Conservation (phyloP, 345 rosid genomes). For the Eucalyptus brandiana region DNA sequence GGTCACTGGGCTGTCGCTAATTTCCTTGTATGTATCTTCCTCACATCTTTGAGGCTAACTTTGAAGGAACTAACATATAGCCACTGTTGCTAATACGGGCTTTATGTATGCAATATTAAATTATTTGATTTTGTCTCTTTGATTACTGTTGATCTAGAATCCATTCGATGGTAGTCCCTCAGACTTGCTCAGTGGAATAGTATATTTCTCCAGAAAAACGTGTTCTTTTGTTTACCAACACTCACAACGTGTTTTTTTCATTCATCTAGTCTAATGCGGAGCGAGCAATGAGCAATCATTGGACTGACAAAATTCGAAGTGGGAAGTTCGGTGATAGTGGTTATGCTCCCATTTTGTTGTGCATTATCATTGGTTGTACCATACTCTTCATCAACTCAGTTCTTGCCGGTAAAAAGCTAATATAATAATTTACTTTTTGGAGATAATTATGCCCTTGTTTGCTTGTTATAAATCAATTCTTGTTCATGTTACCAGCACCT, state of each 20-base stretch:
- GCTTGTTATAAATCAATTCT: conserved; percentile 3
- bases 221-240: neutral
- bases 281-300: conserved; percentile 16
- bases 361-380: conserved; percentile 23
- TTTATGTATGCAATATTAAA: neutral
- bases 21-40: conserved; percentile 69
- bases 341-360: conserved; percentile 66
- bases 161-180: neutral
- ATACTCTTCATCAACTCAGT: conserved; percentile 73
- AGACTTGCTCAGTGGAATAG: neutral
- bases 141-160: neutral
- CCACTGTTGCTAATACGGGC: neutral
- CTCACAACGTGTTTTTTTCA: neutral
- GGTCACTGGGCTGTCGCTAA: conserved; percentile 83
- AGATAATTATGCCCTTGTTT: neutral
- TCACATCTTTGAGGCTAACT: neutral
- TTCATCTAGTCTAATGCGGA: conserved; percentile 43
- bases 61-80: neutral
- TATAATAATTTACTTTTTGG: neutral
- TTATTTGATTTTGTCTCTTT: neutral
- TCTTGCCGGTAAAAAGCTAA: conserved; percentile 24
- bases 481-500: conserved; percentile 37
- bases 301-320: conserved; percentile 33
- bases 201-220: neutral
- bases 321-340: conserved; percentile 46